A percentile compares a stretch with the other conserved stretches of the same genome.
Evolutionary conservation across 176 grass and related monocot genomes (phyloP).

Genomic region (Cenchrus purpureus): DNA sequence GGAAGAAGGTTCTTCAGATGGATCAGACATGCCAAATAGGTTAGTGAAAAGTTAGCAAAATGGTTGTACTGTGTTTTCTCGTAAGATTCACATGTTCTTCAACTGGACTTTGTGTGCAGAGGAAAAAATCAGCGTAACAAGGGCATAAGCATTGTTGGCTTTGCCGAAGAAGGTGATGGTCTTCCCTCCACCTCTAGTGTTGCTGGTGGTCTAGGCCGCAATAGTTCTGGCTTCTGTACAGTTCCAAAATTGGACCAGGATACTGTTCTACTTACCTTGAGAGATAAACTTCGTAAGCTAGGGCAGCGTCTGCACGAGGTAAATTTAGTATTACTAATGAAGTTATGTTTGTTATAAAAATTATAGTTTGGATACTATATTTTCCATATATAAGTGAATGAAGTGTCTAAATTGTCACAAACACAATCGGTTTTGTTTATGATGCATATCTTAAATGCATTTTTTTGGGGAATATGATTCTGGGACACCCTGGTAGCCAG

Average conservation of each 20-base stretch:
- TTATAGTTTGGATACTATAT: constrained; percentile 25
- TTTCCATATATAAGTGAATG: background rate
- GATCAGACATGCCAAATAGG: constrained; percentile 66
- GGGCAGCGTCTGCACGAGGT: constrained; percentile 75
- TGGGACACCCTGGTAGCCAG: background rate
- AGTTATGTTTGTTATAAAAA: background rate
- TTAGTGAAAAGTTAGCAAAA: constrained; percentile 32
- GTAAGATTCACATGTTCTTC: constrained; percentile 29
- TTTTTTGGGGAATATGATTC: background rate
- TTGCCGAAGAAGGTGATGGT: constrained; percentile 39
- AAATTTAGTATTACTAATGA: constrained; percentile 25
- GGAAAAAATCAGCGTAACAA: constrained; percentile 70
- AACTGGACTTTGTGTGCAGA: constrained; percentile 62
- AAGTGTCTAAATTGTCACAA: constrained; percentile 8
- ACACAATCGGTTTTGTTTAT: constrained; percentile 23
- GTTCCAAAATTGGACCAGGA: constrained; percentile 51
- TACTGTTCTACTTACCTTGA: constrained; percentile 56
- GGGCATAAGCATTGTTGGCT: constrained; percentile 44
- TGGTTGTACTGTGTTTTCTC: constrained; percentile 17
- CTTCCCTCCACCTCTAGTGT: constrained; percentile 47
- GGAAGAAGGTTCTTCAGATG: constrained; percentile 67
- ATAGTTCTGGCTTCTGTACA: constrained; percentile 49
- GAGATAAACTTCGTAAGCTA: constrained; percentile 65
- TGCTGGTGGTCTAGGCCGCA: constrained; percentile 41
- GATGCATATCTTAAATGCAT: background rate